Evolutionary conservation across 495 filamentous ascomycete species (phyloP).

Genomic region (Amphirosellinia nigrospora): DNA sequence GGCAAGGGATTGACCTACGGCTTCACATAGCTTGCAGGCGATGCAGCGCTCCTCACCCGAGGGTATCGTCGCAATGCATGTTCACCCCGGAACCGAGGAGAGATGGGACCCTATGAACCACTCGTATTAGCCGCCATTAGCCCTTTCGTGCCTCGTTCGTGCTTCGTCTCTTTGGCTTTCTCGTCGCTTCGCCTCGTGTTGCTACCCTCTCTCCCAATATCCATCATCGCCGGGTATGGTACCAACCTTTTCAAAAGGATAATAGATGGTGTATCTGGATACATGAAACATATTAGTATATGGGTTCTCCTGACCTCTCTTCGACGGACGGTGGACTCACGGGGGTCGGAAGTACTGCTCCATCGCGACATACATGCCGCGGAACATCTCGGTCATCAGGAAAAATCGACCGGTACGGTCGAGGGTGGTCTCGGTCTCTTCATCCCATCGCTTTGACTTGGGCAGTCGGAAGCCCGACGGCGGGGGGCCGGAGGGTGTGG

Average conservation of each 20-base stretch:
- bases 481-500: conserved; percentile 78
- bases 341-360: conserved; percentile 98
- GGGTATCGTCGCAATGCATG: conserved; percentile 92
- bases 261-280: conserved; percentile 92
- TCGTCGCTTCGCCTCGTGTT: neutral
- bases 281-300: conserved; percentile 21
- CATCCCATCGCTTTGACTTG: conserved; percentile 70
- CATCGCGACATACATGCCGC: conserved; percentile 96
- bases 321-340: conserved; percentile 61
- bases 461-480: conserved; percentile 77
- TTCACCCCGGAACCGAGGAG: conserved; percentile 95
- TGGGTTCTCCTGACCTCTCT: neutral
- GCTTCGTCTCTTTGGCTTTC: neutral
- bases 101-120: conserved; percentile 77
- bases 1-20: conserved; percentile 51
- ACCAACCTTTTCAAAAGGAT: conserved; percentile 91
- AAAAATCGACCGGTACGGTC: conserved; percentile 92
- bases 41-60: conserved; percentile 98
- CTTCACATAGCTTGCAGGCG: conserved; percentile 99
- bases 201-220: neutral
- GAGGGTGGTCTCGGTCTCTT: conserved; percentile 70
- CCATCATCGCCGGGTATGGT: neutral
- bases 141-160: neutral
- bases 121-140: neutral
- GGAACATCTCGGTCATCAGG: conserved; percentile 89